A percentile compares a stretch with the other conserved stretches of the same genome.
These are phyloP conservation scores for Nannochloropsis oceanica DNA, from an alignment of 108 stramenopile genomes.

Conservation along the genomic window DNA sequence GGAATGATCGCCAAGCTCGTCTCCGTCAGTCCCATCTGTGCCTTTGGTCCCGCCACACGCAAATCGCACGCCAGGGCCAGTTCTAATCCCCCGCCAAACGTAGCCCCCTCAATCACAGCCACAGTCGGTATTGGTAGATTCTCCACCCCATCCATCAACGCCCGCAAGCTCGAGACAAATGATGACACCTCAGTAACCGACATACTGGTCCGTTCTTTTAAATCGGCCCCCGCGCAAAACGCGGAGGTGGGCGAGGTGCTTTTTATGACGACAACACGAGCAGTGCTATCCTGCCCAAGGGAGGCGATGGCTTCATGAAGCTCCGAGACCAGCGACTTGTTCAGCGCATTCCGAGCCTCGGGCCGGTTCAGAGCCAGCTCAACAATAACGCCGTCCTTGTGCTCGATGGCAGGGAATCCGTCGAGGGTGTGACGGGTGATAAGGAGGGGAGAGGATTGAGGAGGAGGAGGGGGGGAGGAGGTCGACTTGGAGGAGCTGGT, in stretches of 20 bases:
- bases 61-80: conserved; percentile 79
- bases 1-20: conserved; percentile 87
- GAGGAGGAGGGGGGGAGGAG: neutral
- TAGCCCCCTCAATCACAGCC: conserved; percentile 72
- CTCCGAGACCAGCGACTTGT: neutral
- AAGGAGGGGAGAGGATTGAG: neutral
- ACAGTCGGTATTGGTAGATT: conserved; percentile 69
- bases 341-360: neutral
- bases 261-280: conserved; percentile 48
- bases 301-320: neutral
- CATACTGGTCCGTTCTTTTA: conserved; percentile 59
- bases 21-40: conserved; percentile 78
- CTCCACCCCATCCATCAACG: conserved; percentile 44
- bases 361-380: neutral
- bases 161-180: conserved; percentile 46
- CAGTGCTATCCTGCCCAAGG: neutral
- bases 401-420: neutral
- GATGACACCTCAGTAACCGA: conserved; percentile 42
- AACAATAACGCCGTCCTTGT: neutral
- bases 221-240: conserved; percentile 77
- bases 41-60: conserved; percentile 49
- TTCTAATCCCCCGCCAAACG: conserved; percentile 87
- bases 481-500: neutral
- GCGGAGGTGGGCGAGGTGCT: conserved; percentile 40
- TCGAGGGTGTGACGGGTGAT: neutral